phyloP scores from a whole-genome alignment of 1,284 basidiomycete species.

The Rhizoctonia solani region DNA sequence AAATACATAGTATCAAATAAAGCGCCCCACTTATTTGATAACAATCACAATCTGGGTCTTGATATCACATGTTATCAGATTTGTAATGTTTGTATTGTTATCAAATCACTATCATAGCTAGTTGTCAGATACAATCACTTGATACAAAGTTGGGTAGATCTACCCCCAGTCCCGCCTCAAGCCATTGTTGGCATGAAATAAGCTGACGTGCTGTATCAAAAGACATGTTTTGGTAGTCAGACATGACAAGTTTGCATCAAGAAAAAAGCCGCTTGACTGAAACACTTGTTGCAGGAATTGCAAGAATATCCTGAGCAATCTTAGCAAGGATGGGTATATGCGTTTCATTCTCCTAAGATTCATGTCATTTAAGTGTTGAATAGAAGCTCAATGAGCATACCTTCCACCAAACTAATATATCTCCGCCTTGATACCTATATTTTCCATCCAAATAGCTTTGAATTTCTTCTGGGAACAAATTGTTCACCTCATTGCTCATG shows the following conservation, averaged over 20 bases:
- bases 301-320: slow-evolving; percentile 10
- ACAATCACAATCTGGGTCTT: background rate
- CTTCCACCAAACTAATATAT: slow-evolving; percentile 1
- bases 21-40: background rate
- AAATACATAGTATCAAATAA: background rate
- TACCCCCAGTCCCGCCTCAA: slow-evolving; percentile 7
- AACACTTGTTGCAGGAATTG: slow-evolving; percentile 2
- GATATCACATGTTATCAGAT: background rate
- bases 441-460: background rate
- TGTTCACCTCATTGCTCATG: background rate
- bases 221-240: slow-evolving; percentile 10
- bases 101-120: background rate
- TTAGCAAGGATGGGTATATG: background rate
- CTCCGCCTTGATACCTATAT: background rate
- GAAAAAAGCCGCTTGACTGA: slow-evolving; percentile 20
- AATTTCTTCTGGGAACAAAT: background rate
- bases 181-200: slow-evolving; percentile 14
- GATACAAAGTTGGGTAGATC: background rate
- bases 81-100: background rate
- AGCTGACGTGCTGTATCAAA: background rate
- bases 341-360: background rate
- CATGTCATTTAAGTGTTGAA: background rate
- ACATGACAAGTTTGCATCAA: slow-evolving; percentile 12
- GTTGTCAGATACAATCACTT: background rate
- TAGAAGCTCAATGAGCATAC: background rate